Evolutionary conservation across 306 rosid species (phyloP).

Genomic region (Morella rubra): DNA sequence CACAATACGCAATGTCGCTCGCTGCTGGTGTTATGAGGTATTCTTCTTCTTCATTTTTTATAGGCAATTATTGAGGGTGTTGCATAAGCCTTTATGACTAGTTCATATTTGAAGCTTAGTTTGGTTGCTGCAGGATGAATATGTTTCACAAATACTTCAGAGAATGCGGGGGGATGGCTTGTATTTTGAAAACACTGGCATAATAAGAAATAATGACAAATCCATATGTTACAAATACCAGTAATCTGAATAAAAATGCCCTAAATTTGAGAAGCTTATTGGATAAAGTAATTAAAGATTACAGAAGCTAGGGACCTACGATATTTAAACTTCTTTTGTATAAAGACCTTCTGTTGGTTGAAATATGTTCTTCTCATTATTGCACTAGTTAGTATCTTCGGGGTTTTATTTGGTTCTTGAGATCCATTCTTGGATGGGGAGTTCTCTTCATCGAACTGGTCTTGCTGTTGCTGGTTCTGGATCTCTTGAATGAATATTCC

Average conservation of each 20-base stretch:
- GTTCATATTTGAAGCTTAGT: neutral
- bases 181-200: neutral
- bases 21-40: constrained; percentile 61
- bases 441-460: neutral
- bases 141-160: neutral
- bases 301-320: neutral
- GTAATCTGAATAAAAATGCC: neutral
- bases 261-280: neutral
- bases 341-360: neutral
- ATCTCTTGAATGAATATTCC: neutral
- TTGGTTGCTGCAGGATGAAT: neutral
- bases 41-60: neutral
- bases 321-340: neutral
- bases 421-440: neutral
- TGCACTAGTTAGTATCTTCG: neutral
- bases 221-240: neutral
- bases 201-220: neutral
- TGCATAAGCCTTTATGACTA: neutral
- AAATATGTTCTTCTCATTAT: neutral
- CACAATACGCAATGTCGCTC: constrained; percentile 54
- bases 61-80: neutral
- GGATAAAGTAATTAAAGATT: neutral
- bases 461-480: neutral
- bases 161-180: neutral
- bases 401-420: constrained; percentile 1